phyloP scores from a whole-genome alignment of 306 rosid genomes.

The Senna tora region DNA sequence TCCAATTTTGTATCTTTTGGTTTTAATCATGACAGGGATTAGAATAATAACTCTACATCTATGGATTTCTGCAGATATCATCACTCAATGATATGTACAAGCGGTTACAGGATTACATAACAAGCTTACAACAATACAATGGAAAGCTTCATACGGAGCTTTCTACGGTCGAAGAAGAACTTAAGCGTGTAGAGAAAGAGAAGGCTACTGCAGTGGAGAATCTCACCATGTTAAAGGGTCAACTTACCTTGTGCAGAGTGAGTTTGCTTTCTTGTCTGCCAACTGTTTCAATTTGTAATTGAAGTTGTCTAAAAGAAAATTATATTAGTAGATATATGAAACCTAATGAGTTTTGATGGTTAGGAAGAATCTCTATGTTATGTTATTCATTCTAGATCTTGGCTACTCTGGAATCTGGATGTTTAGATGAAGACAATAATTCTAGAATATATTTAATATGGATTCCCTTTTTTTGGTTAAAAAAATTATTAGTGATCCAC shows the following conservation, averaged over 20 bases:
- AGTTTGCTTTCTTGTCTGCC: slow-evolving; percentile 44
- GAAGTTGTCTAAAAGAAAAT: neutral
- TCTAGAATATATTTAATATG: too few relatives aligned
- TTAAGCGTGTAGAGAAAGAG: slow-evolving; percentile 87
- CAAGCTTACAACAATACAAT: slow-evolving; percentile 92
- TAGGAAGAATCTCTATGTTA: neutral
- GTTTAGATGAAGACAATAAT: neutral
- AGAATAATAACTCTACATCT: neutral
- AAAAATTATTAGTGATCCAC: too few relatives aligned
- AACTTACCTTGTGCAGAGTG: slow-evolving; percentile 80
- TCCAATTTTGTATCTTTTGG: neutral
- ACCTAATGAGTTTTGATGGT: slow-evolving; percentile 2
- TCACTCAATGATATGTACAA: slow-evolving; percentile 97
- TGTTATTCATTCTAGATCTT: neutral
- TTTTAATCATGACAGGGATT: slow-evolving; percentile 7
- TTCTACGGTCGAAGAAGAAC: slow-evolving; percentile 84
- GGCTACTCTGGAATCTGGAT: neutral
- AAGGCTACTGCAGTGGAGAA: slow-evolving; percentile 73
- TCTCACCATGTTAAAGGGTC: slow-evolving; percentile 79
- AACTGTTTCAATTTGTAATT: slow-evolving; percentile 23
- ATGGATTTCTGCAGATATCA: slow-evolving; percentile 64
- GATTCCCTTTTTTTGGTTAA: too few relatives aligned
- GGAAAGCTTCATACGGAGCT: slow-evolving; percentile 95
- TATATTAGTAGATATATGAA: slow-evolving; percentile 20
- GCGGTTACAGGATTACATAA: slow-evolving; percentile 88